Evolutionary conservation across 306 rosid genomes (phyloP).

Genomic region (Trifolium dubium): DNA sequence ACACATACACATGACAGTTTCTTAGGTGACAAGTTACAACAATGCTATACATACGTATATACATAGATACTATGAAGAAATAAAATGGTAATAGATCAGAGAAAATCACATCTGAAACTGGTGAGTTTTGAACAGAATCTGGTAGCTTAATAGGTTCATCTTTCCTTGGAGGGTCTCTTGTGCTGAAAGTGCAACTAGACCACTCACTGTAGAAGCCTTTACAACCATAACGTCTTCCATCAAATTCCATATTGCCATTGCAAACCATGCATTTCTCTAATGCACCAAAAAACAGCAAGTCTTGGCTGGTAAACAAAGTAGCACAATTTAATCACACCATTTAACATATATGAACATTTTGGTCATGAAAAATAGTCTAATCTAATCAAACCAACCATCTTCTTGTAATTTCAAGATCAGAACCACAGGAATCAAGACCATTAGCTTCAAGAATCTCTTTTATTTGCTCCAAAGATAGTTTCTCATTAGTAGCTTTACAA

Average conservation of each 20-base stretch:
- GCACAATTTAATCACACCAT: not conserved
- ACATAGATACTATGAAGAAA: not conserved
- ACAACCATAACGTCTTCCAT: constrained; percentile 63
- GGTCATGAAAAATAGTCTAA: not conserved
- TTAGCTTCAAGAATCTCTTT: constrained; percentile 62
- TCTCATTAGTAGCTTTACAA: constrained; percentile 55
- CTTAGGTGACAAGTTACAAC: constrained; percentile 23
- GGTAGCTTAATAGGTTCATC: constrained; percentile 59
- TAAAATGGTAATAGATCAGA: not conserved
- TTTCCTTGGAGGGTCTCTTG: constrained; percentile 79
- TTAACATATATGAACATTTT: constrained; percentile 20
- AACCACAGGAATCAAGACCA: constrained; percentile 64
- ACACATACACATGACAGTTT: not conserved
- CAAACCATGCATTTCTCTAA: constrained; percentile 73
- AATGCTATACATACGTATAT: not conserved
- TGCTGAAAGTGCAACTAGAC: constrained; percentile 74
- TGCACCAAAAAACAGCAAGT: constrained; percentile 73
- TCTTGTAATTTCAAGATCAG: constrained; percentile 49
- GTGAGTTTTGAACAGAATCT: constrained; percentile 64
- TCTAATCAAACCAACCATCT: constrained; percentile 59
- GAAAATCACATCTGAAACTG: constrained; percentile 59
- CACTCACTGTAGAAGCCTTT: constrained; percentile 76
- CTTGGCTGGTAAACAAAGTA: constrained; percentile 61
- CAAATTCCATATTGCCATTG: constrained; percentile 71
- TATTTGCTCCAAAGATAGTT: constrained; percentile 66